These are phyloP conservation scores for Globisporangium acanthophoron DNA, from an alignment of 352 stramenopile species.

Conservation along the genomic window DNA sequence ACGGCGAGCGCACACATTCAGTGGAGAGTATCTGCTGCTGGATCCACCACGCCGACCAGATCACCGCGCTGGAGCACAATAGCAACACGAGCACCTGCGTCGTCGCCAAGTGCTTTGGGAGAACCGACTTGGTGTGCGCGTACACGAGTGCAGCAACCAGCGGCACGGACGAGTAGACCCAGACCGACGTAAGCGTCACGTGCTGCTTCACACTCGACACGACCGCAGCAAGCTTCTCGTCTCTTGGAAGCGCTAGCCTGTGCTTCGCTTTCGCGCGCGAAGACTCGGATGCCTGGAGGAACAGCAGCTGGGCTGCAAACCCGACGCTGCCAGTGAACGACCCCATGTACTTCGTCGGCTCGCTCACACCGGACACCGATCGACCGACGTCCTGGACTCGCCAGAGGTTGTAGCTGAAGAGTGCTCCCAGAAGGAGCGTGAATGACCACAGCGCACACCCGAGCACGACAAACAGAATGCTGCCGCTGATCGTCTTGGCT, in stretches of 20 bases:
- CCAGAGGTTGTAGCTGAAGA: slow-evolving; percentile 48
- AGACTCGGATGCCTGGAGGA: slow-evolving; percentile 31
- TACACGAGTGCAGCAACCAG: slow-evolving; percentile 16
- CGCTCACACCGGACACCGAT: slow-evolving; percentile 1
- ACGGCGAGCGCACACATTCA: not conserved
- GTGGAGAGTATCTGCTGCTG: slow-evolving; percentile 37
- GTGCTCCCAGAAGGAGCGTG: slow-evolving; percentile 36
- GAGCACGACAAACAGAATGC: slow-evolving; percentile 45
- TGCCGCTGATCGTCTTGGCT: slow-evolving; percentile 30
- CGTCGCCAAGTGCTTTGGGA: slow-evolving; percentile 21
- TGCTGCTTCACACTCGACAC: slow-evolving; percentile 10
- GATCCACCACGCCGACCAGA: slow-evolving; percentile 35
- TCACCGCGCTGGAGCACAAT: slow-evolving; percentile 28
- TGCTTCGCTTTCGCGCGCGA: slow-evolving; percentile 1
- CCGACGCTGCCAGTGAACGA: slow-evolving; percentile 45
- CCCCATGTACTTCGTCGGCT: slow-evolving; percentile 32
- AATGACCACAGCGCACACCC: slow-evolving; percentile 55
- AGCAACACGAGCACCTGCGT: slow-evolving; percentile 25
- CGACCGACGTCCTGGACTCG: slow-evolving; percentile 16
- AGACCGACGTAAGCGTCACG: slow-evolving; percentile 8
- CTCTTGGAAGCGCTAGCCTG: not conserved
- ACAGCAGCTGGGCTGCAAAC: slow-evolving; percentile 36
- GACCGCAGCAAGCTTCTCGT: slow-evolving; percentile 9
- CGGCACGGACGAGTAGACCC: slow-evolving; percentile 16
- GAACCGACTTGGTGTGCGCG: slow-evolving; percentile 22